Conservation (phyloP, 228 moss, liverwort and hornwort genomes). For the Sphagnum fallax region DNA sequence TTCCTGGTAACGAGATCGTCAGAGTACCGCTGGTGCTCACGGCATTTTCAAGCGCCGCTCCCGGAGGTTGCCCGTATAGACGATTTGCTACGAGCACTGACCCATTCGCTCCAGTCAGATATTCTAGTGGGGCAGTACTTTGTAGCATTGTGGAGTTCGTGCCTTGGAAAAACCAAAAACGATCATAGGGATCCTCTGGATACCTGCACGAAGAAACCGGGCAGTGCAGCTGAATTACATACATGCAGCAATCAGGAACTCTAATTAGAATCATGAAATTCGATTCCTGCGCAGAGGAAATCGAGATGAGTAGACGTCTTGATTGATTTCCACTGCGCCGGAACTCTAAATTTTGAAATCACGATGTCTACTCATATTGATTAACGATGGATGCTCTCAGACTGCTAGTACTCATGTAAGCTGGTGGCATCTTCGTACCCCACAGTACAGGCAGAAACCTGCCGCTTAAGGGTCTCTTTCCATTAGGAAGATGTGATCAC, state of each 20-base stretch:
- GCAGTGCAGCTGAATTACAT: too few relatives aligned
- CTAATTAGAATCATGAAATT: too few relatives aligned
- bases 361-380: not conserved
- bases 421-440: too few relatives aligned
- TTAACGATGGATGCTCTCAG: not conserved
- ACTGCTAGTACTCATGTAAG: too few relatives aligned
- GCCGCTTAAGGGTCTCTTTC: too few relatives aligned
- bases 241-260: too few relatives aligned
- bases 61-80: not conserved
- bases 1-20: not conserved
- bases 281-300: too few relatives aligned
- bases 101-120: not conserved
- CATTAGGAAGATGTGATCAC: too few relatives aligned
- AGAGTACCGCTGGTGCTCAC: conserved; percentile 14
- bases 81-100: accelerated
- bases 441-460: too few relatives aligned
- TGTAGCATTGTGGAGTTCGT: conserved; percentile 5
- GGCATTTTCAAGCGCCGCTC: conserved; percentile 18
- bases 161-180: conserved; percentile 23
- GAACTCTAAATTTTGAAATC: not conserved
- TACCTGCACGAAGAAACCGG: conserved; percentile 14
- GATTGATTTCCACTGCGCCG: conserved; percentile 1
- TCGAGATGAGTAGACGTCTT: too few relatives aligned
- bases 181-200: conserved; percentile 29
- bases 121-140: not conserved